Conservation (phyloP, 208 protist genomes). For the Trypanosoma caninum region DNA sequence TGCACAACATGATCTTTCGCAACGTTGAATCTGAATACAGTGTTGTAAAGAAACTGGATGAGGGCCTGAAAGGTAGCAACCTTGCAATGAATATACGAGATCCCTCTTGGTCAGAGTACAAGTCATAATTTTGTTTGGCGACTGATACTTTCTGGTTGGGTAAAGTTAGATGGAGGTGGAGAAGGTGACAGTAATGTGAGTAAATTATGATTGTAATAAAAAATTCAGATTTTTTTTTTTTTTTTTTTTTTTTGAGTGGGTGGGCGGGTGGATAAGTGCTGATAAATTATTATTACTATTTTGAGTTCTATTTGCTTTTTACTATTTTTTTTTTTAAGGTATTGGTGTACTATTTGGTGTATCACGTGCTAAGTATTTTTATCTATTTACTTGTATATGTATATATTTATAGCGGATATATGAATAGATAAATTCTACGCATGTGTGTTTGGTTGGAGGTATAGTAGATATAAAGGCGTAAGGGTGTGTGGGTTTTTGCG, state of each 20-base stretch:
- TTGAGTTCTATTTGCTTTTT: not conserved
- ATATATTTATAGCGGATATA: too few species aligned
- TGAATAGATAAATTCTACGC: too few species aligned
- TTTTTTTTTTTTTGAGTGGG: not conserved
- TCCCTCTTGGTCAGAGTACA: slow-evolving; percentile 1
- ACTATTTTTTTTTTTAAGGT: too few species aligned
- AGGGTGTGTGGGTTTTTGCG: too few species aligned
- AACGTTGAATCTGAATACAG: slow-evolving; percentile 25
- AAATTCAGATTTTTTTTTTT: not conserved
- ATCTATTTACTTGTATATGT: not conserved
- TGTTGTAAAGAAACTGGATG: slow-evolving; percentile 26
- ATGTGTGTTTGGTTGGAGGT: too few species aligned
- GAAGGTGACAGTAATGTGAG: not conserved
- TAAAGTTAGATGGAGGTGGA: not conserved
- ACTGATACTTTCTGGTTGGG: not conserved
- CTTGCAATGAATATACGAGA: slow-evolving; percentile 8
- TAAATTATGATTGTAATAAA: not conserved
- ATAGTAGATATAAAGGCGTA: too few species aligned
- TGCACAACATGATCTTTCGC: slow-evolving; percentile 53
- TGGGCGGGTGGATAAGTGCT: not conserved
- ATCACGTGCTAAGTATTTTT: not conserved
- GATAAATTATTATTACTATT: not conserved
- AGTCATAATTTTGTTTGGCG: not conserved
- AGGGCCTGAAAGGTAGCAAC: slow-evolving; percentile 8
- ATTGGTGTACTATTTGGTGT: too few species aligned